A percentile compares a stretch with the other conserved stretches of the same genome.
phyloP scores from a whole-genome alignment of 176 grass and related monocot species.

The Metroxylon sagu region DNA sequence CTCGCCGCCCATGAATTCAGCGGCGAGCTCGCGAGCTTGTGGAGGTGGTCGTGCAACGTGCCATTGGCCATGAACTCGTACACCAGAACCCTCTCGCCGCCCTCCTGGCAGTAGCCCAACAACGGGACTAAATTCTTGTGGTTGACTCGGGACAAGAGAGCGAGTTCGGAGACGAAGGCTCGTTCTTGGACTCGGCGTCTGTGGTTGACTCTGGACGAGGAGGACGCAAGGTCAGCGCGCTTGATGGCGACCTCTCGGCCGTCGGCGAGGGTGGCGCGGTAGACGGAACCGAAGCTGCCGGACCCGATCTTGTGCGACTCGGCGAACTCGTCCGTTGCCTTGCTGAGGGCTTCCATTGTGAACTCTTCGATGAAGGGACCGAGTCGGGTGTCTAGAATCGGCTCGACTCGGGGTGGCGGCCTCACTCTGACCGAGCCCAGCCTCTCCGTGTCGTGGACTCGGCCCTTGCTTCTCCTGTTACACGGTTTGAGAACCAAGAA shows the following conservation, averaged over 20 bases:
- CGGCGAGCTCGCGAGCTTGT: slow-evolving; percentile 1
- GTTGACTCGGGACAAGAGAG: slow-evolving; percentile 4
- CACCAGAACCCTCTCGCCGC: slow-evolving; percentile 64
- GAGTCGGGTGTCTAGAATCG: too few relatives aligned
- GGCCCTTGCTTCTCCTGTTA: not conserved
- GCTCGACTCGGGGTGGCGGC: slow-evolving; percentile 20
- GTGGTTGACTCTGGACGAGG: not conserved
- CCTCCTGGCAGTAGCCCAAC: slow-evolving; percentile 16
- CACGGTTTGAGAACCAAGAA: not conserved
- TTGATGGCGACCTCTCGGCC: slow-evolving; percentile 70
- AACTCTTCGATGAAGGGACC: slow-evolving; percentile 37
- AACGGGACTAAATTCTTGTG: slow-evolving; percentile 13
- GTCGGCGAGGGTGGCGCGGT: slow-evolving; percentile 56
- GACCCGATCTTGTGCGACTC: slow-evolving; percentile 52
- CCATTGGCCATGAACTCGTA: slow-evolving; percentile 85
- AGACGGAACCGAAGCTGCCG: slow-evolving; percentile 82
- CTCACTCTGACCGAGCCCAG: slow-evolving; percentile 32
- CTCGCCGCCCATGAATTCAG: slow-evolving; percentile 46
- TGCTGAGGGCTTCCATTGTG: slow-evolving; percentile 32
- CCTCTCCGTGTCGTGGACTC: slow-evolving; percentile 10
- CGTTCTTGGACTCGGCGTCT: slow-evolving; percentile 34
- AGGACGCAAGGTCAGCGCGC: slow-evolving; percentile 30
- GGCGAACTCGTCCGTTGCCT: slow-evolving; percentile 45
- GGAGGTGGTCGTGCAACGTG: slow-evolving; percentile 80
- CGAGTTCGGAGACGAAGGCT: slow-evolving; percentile 70